Base-by-base conservation (phyloP, 2,329 filamentous ascomycete genomes). In the Aphanocladium album region DNA sequence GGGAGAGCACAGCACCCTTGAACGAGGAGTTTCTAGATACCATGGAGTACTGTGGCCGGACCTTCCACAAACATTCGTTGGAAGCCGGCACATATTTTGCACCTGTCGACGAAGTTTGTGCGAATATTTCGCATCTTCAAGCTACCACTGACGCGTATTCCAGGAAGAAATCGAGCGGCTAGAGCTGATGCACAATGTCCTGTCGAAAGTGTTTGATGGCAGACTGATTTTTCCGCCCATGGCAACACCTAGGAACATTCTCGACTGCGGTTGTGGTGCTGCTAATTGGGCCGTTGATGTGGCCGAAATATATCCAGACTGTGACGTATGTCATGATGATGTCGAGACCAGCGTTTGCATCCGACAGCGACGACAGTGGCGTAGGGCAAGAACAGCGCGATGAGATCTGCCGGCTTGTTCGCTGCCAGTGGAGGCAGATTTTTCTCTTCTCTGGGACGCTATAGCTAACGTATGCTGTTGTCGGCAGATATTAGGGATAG, bases 241-340 rank as follows among this genome's bases (percentile, higher is more conserved):
- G 53, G 73, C 71, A 49, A 76, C 78, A 30, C 81, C 83, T 25
- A 76, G 77, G 65, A 82, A 81, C 67, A 80, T 91, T 46, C 78
- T 92, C 30, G 89, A 92, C 61, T 91, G 88, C 66, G 89, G 89
- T 0, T 89, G 85, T 72, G 89, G 89, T 45, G 80, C 85, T n/a
- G 88, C 81, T 45, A 79, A 84, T 52, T 92, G 89, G 89, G 87
- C 88, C 23, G 74, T 83, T 37, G 86, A 88, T 25, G 85, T 89
- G 57, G 89, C 89, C 51, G 80, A 83, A 68, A 76, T 81, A 63
- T 77, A 87, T 73, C 87, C 87, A 53, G 74, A 79, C 63, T 88
- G 85, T 69, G 82, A 90, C 78, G 89, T 89, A 69, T 67, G 77
- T 69, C 27, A 19, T 25, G 55, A 49, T 47, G 49, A 55, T 53